Evolutionary conservation across 2,329 filamentous ascomycete species (phyloP).

Genomic region (Lachnellula suecica): DNA sequence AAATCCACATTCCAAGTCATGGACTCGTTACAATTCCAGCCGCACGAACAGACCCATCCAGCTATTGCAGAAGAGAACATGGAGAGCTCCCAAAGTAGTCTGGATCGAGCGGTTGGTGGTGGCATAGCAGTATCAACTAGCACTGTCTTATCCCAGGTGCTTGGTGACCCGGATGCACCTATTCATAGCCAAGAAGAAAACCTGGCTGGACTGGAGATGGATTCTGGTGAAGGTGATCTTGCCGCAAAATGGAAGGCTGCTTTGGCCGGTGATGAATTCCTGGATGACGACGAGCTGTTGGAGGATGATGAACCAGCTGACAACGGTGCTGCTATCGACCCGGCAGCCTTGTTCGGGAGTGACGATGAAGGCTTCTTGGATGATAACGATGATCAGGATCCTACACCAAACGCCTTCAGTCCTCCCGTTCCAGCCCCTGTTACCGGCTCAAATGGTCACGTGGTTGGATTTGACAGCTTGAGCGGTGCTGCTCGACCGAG

Average conservation of each 20-base stretch:
- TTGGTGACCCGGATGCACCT: slow-evolving; percentile 26
- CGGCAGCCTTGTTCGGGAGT: slow-evolving; percentile 70
- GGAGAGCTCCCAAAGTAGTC: slow-evolving; percentile 15
- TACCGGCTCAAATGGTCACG: slow-evolving; percentile 33
- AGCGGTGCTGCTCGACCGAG: slow-evolving; percentile 12
- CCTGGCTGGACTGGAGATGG: slow-evolving; percentile 33
- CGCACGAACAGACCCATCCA: slow-evolving; percentile 20
- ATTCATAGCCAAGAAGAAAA: slow-evolving; percentile 26
- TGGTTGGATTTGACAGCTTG: slow-evolving; percentile 20
- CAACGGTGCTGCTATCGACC: slow-evolving; percentile 49
- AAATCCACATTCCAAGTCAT: slow-evolving; percentile 72
- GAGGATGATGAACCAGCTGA: slow-evolving; percentile 47
- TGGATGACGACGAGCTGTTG: slow-evolving; percentile 58
- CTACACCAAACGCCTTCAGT: slow-evolving; percentile 25
- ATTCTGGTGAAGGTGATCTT: slow-evolving; percentile 54
- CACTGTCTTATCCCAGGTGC: slow-evolving; percentile 26
- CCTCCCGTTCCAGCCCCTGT: slow-evolving; percentile 28
- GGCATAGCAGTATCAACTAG: slow-evolving; percentile 27
- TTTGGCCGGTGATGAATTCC: slow-evolving; percentile 69
- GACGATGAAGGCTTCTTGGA: slow-evolving; percentile 86
- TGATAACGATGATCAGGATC: slow-evolving; percentile 37
- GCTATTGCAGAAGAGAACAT: slow-evolving; percentile 17
- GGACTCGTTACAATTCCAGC: slow-evolving; percentile 43
- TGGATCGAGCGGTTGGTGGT: slow-evolving; percentile 23
- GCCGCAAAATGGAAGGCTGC: slow-evolving; percentile 83